Conservation (phyloP, 2,329 filamentous ascomycete species). For the Diaporthe vaccinii region DNA sequence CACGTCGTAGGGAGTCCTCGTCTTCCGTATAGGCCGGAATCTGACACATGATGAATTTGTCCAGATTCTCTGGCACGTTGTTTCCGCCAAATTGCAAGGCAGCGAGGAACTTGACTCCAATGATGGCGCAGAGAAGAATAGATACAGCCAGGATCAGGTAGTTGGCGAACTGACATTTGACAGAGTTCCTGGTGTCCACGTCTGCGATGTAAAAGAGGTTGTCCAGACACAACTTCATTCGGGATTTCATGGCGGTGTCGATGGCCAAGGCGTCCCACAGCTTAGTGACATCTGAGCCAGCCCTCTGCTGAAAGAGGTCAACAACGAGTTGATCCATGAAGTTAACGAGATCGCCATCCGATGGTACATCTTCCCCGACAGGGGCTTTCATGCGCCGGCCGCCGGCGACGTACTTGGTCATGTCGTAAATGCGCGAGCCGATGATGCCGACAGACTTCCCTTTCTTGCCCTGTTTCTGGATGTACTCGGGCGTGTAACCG, state of each 20-base stretch:
- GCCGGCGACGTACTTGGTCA: constrained; percentile 85
- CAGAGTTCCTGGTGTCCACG: constrained; percentile 90
- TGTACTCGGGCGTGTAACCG: constrained; percentile 84
- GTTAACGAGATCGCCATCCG: constrained; percentile 67
- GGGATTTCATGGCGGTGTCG: constrained; percentile 65
- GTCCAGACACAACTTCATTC: constrained; percentile 88
- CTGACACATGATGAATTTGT: constrained; percentile 98
- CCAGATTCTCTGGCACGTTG: constrained; percentile 93
- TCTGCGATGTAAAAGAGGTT: constrained; percentile 96
- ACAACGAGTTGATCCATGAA: constrained; percentile 87
- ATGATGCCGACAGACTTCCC: constrained; percentile 82
- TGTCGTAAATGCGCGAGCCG: constrained; percentile 85
- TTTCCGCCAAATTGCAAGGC: constrained; percentile 94
- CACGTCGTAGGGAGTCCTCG: constrained; percentile 95
- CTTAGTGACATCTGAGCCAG: constrained; percentile 86
- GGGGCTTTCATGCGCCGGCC: constrained; percentile 76
- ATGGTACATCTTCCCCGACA: constrained; percentile 62
- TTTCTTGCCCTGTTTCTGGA: constrained; percentile 76
- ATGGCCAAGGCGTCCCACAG: constrained; percentile 82
- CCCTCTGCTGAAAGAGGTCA: constrained; percentile 79
- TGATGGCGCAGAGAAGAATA: constrained; percentile 82
- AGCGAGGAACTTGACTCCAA: constrained; percentile 96
- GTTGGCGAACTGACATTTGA: constrained; percentile 86
- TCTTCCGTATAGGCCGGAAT: constrained; percentile 99
- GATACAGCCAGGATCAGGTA: constrained; percentile 93